Base-by-base conservation (phyloP, 331 rosid species). In the Malus hybrid region DNA sequence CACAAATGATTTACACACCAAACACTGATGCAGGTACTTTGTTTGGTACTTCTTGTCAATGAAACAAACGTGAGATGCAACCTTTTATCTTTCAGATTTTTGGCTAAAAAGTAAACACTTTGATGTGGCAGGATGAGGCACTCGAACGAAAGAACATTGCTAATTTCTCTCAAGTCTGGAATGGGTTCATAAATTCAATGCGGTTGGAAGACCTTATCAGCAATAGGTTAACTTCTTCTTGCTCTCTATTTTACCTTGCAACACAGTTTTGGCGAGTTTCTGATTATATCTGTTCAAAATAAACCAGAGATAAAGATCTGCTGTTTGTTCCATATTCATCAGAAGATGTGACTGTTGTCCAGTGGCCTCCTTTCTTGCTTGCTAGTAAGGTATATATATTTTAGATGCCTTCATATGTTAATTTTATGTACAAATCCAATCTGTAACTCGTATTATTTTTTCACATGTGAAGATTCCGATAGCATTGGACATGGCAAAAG, bases 341-440 rank as follows among this genome's bases (percentile, higher is more conserved):
- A 69, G 66, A 18, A 55, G 83, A 80, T 33, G 84, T 85, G 77
- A 77, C 95, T 74, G 95, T 91, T 75, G 83, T 94, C 73, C 98
- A 91, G 88, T 94, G 98, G 98, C 98, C 98, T 77, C 98, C 98
- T 36, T 94, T 94, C 86, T 80, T 94, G 87, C 98, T 94, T 82
- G 98, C 98, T 80, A 91, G 98, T 73, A 94, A 94, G 93, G 98
- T 24, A 24, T 39, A 33, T 91, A 67, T 76, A 39, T 50, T 76
- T 76, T 71, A 71, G 73, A 78, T 76, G 63, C 44, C 71, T 78
- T 54, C 42, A 13, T 56, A 29, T 68, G 52, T 75, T 77, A 57
- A 66, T 33, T 64, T 75, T 44, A 28, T 55, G 67, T 42, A 54
- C 56, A 28, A 65, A 67, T 54, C 71, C 75, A 44, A 67, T 81